phyloP scores from a whole-genome alignment of 2,329 filamentous ascomycete genomes.

The Clonostachys sp. region DNA sequence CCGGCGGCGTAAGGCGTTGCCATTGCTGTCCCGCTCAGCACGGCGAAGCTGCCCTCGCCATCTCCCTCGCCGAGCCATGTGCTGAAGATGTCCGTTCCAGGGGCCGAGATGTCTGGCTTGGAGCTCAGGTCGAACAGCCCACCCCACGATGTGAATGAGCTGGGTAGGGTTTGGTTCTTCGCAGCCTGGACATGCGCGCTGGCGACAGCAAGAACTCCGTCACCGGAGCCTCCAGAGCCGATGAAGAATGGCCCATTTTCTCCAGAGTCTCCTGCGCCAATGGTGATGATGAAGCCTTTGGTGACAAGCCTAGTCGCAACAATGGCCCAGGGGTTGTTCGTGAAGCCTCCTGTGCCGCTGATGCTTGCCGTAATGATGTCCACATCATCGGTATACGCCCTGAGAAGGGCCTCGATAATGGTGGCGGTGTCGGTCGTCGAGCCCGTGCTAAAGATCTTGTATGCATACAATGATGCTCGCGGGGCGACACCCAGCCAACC shows the following conservation, averaged over 20 bases:
- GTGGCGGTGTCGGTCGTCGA: constrained; percentile 12
- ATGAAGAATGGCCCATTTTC: constrained; percentile 30
- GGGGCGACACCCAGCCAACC: constrained; percentile 19
- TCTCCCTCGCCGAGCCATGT: constrained; percentile 26
- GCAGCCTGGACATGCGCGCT: constrained; percentile 13
- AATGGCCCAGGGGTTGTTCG: constrained; percentile 19
- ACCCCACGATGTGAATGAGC: constrained; percentile 35
- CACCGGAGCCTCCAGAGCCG: constrained; percentile 30
- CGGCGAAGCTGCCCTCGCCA: background rate
- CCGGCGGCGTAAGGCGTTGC: constrained; percentile 36
- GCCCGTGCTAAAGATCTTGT: constrained; percentile 14
- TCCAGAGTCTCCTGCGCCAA: constrained; percentile 38
- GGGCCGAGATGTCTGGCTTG: constrained; percentile 36
- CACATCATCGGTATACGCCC: constrained; percentile 15
- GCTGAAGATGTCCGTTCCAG: constrained; percentile 32
- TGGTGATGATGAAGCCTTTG: constrained; percentile 32
- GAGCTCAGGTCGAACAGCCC: constrained; percentile 33
- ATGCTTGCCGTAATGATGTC: constrained; percentile 28
- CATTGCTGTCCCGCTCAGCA: constrained; percentile 40
- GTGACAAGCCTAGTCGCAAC: constrained; percentile 20
- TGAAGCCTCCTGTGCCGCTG: constrained; percentile 17
- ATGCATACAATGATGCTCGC: constrained; percentile 14
- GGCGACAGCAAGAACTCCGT: constrained; percentile 32
- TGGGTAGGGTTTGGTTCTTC: constrained; percentile 21
- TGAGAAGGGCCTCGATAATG: constrained; percentile 26